Conservation (phyloP, 805 yeast species). For the Schwanniomyces vanrijiae region DNA sequence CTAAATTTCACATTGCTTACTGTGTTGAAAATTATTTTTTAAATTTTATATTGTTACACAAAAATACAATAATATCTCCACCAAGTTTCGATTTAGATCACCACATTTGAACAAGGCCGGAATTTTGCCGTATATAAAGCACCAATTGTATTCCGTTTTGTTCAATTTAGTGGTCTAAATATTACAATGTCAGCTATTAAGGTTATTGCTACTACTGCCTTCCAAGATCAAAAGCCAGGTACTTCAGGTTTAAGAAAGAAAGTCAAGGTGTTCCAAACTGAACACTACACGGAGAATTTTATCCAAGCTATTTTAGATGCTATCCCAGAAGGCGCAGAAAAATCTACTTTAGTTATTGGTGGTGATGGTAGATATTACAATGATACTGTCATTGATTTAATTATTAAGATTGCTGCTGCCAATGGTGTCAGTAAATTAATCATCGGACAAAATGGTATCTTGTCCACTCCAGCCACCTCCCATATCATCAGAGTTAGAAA, state of each 20-base stretch:
- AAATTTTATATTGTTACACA: neutral
- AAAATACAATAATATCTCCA: neutral
- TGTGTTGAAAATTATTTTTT: neutral
- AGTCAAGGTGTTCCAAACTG: slow-evolving; percentile 77
- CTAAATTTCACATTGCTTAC: neutral
- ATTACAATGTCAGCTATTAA: slow-evolving; percentile 9
- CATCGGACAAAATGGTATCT: slow-evolving; percentile 82
- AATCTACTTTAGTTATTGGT: slow-evolving; percentile 82
- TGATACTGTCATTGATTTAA: slow-evolving; percentile 74
- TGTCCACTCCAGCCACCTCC: slow-evolving; percentile 97
- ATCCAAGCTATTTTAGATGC: slow-evolving; percentile 82
- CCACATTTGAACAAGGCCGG: neutral
- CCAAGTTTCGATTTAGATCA: neutral
- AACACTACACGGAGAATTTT: slow-evolving; percentile 88
- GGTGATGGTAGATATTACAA: slow-evolving; percentile 97
- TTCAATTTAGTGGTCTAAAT: neutral
- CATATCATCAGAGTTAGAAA: slow-evolving; percentile 75
- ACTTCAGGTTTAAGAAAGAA: slow-evolving; percentile 95
- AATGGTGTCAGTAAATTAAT: slow-evolving; percentile 85
- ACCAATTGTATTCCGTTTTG: neutral
- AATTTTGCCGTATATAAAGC: neutral
- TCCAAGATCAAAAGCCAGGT: slow-evolving; percentile 93
- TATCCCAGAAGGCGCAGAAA: slow-evolving; percentile 84
- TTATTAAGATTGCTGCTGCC: slow-evolving; percentile 83
- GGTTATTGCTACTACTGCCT: slow-evolving; percentile 58